A percentile compares a stretch with the other conserved stretches of the same genome.
Conservation (phyloP, 108 stramenopile species). For the Craspedostauros australis region DNA sequence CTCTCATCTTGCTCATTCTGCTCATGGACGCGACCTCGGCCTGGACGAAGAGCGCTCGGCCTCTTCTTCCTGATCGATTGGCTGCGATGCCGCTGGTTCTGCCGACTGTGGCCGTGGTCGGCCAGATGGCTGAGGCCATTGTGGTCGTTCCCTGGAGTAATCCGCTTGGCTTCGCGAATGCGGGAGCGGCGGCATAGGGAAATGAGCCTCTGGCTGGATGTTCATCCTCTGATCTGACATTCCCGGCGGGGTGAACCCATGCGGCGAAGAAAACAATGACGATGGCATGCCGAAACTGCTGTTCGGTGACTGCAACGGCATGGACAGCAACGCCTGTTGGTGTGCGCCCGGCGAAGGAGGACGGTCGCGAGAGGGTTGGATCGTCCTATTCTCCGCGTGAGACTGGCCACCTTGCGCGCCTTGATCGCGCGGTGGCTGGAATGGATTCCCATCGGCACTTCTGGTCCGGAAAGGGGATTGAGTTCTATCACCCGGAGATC, state of each 20-base stretch:
- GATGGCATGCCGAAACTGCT: conserved; percentile 12
- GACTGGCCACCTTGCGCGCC: conserved; percentile 1
- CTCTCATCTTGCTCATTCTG: too few relatives aligned
- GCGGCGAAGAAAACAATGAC: conserved; percentile 11
- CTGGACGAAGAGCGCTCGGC: too few relatives aligned
- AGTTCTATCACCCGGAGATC: not conserved
- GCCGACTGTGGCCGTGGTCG: too few relatives aligned
- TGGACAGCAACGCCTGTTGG: conserved; percentile 18
- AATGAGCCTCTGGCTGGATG: conserved; percentile 12
- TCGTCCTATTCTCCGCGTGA: too few relatives aligned
- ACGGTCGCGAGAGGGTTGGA: too few relatives aligned
- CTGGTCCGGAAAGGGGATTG: conserved; percentile 3
- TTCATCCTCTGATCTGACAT: not conserved
- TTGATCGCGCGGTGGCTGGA: conserved; percentile 18
- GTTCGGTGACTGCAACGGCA: conserved; percentile 30
- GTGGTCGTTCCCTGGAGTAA: too few relatives aligned
- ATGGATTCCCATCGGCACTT: conserved; percentile 11
- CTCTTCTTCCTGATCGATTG: too few relatives aligned
- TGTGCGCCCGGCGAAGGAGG: conserved; percentile 19
- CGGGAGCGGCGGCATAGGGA: conserved; percentile 26
- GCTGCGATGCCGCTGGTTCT: too few relatives aligned
- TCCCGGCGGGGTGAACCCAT: conserved; percentile 24
- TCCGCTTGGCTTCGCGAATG: too few relatives aligned
- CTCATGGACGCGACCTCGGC: too few relatives aligned
- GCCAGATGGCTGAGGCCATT: too few relatives aligned